Evolutionary conservation across 208 protist genomes (phyloP), one percentile per base, ranked within the genome.

Genomic region (Leishmania braziliensis): DNA sequence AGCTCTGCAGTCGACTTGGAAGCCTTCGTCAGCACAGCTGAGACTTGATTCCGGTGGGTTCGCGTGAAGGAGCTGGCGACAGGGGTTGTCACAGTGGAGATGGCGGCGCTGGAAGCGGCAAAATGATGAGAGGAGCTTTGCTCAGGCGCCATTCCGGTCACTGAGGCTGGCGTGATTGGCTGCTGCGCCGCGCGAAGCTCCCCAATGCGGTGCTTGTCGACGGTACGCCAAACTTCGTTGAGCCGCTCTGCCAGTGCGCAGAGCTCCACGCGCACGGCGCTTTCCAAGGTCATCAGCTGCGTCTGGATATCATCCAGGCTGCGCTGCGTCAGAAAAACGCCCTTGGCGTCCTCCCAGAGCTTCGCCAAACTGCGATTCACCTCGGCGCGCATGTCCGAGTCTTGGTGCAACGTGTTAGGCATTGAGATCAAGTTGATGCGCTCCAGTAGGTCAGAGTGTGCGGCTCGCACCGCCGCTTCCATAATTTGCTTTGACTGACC

Each of bases 381-480:
- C 72, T 91, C 86, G 20, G 84, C 77, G 43, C 92, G 84, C 58
- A 89, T 82, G 20, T 88, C 88, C 14, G 86, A 80, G 73, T 91
- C 82, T 23, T 72, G 74, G 18, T 79, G 81, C 60, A 86, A 73
- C 33, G 89, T 82, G 39, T 86, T 81, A 18, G 89, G 86, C 29
- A 85, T 84, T 9, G 86, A 81, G 36, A 92, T 75, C 43, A 86
- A 56, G 79, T 91, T 89, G 78, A 97, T 86, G 48, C 92, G 89
- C 50, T 97, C 92, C 39, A 95, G 71, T n/a, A 97, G 73, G 79
- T 97, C 94, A 26, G 89, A 82, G 79, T 97, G 91, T 8, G 88
- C 80, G 20, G 92, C 87, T 29, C 92, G 88, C 46, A 97, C 78
- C 6, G 92, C 89, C 23, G 85, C 78, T 71, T 97, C 94, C 53